Evolutionary conservation across 2,329 filamentous ascomycete species (phyloP).

Genomic region (Shiraia bambusicola): DNA sequence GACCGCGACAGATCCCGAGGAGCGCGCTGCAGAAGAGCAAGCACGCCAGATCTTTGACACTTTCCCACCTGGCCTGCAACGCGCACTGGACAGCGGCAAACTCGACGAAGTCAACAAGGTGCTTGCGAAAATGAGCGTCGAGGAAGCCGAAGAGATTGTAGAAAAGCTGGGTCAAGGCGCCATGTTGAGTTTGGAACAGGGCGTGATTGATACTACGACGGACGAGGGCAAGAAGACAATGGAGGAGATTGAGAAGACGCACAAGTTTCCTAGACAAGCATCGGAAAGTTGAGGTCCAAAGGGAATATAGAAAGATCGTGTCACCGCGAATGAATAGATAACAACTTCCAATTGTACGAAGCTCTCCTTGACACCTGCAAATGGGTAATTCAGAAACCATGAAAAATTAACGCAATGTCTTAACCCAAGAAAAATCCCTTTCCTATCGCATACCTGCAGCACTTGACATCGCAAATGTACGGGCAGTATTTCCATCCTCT

Average conservation of each 20-base stretch:
- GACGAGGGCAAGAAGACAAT: constrained; percentile 77
- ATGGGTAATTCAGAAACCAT: too few species aligned
- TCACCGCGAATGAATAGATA: background rate
- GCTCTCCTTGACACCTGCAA: background rate
- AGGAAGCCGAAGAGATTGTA: constrained; percentile 83
- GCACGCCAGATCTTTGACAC: constrained; percentile 74
- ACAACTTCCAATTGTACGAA: constrained; percentile 12
- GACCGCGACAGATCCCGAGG: constrained; percentile 48
- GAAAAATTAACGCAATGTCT: too few species aligned
- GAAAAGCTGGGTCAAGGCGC: constrained; percentile 78
- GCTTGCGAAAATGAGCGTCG: constrained; percentile 82
- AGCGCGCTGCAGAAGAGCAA: constrained; percentile 61
- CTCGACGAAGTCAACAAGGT: constrained; percentile 88
- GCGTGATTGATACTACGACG: constrained; percentile 93
- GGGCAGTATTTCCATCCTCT: background rate
- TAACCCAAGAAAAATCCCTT: too few species aligned
- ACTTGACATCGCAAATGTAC: background rate
- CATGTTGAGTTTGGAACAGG: constrained; percentile 86
- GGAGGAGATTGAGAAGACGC: constrained; percentile 62
- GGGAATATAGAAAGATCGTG: background rate
- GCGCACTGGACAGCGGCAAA: constrained; percentile 82
- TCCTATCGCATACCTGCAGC: too few species aligned
- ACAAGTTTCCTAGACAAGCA: constrained; percentile 46
- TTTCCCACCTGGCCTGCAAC: constrained; percentile 78
- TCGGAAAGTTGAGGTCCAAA: background rate